Conservation (phyloP, 768 basidiomycete genomes). For the Pisolithus albus region DNA sequence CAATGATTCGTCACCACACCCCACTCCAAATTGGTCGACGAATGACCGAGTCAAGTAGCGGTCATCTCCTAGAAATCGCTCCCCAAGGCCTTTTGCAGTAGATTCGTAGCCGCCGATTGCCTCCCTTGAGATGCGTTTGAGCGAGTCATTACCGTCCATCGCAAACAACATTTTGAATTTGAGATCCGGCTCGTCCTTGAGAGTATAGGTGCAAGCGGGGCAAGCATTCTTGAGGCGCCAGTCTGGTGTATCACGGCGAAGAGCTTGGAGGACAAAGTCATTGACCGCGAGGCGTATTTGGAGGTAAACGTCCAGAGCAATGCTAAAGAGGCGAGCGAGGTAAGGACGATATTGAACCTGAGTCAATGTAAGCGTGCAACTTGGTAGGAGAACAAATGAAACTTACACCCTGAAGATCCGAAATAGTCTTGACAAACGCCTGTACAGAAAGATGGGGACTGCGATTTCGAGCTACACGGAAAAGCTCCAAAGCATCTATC, state of each 20-base stretch:
- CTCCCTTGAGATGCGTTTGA: conserved; percentile 26
- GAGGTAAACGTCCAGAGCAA: conserved; percentile 33
- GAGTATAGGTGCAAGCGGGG: conserved; percentile 28
- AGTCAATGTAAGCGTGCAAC: not conserved
- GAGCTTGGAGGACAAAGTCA: conserved; percentile 10
- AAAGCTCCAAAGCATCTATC: conserved; percentile 20
- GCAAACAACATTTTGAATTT: conserved; percentile 16
- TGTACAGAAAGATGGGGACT: conserved; percentile 21
- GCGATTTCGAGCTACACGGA: conserved; percentile 5
- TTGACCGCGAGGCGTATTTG: conserved; percentile 17
- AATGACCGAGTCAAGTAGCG: not conserved
- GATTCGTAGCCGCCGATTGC: conserved; percentile 22
- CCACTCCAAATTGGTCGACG: not conserved
- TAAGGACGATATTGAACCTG: not conserved
- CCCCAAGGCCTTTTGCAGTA: conserved; percentile 12
- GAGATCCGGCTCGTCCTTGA: not conserved
- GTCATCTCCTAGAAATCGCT: not conserved
- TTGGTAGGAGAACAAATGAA: not conserved
- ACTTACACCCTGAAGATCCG: conserved; percentile 18
- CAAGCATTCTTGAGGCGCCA: conserved; percentile 32
- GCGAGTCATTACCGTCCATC: conserved; percentile 9
- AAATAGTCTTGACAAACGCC: conserved; percentile 21
- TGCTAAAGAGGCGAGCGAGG: conserved; percentile 7
- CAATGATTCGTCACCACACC: not conserved
- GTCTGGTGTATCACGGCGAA: conserved; percentile 22